Evolutionary conservation across 495 filamentous ascomycete species (phyloP).

Genomic region (Clavariopsis aquatica): DNA sequence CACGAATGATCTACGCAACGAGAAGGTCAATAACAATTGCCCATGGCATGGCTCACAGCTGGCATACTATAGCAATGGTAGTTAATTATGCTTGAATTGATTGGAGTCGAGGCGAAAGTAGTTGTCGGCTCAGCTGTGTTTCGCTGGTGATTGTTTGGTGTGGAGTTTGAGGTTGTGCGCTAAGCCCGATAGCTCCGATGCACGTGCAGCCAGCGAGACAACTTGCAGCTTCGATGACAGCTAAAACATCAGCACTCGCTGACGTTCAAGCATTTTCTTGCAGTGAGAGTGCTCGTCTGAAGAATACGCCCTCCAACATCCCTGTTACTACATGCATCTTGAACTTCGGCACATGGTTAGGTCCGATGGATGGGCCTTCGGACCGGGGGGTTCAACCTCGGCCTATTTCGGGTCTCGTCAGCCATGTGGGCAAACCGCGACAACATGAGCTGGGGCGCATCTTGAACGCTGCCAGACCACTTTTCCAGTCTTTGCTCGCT

Average conservation of each 20-base stretch:
- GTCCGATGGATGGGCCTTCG: not conserved
- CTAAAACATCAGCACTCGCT: not conserved
- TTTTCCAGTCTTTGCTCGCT: not conserved
- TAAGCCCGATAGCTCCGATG: not conserved
- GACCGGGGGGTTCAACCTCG: conserved; percentile 31
- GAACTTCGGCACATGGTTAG: not conserved
- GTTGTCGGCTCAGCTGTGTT: not conserved
- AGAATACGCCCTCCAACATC: not conserved
- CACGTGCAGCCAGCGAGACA: conserved; percentile 1
- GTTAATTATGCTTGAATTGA: no score
- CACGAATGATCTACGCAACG: not conserved
- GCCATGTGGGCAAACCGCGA: conserved; percentile 23
- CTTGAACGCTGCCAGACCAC: conserved; percentile 10
- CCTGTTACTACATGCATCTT: not conserved
- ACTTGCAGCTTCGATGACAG: not conserved
- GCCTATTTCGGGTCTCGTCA: conserved; percentile 34
- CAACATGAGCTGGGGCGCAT: conserved; percentile 9
- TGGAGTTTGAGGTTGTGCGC: conserved; percentile 9
- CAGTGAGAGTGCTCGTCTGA: no score
- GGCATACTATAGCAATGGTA: no score
- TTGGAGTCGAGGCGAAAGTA: conserved; percentile 2
- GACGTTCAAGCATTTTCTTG: not conserved
- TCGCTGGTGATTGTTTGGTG: conserved; percentile 16
- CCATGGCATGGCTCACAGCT: no score
- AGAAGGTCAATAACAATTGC: not conserved